These are phyloP conservation scores for Lodderomyces parapsilosis DNA, from an alignment of 1,139 yeast genomes.

Conservation along the genomic window DNA sequence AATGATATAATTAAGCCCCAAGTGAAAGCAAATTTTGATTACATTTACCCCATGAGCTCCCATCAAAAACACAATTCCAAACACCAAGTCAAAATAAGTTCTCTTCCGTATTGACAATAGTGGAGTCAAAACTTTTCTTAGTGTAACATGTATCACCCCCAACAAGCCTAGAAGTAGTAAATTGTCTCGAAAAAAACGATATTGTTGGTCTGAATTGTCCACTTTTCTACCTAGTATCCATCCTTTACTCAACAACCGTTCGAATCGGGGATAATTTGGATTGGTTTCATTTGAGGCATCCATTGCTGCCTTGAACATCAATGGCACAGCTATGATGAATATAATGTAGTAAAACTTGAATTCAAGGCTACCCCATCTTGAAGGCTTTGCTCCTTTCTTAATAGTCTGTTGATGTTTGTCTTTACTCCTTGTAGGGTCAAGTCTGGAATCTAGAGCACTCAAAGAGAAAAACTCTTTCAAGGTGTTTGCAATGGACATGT, in stretches of 20 bases:
- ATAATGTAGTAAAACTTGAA: constrained; percentile 64
- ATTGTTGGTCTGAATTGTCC: constrained; percentile 90
- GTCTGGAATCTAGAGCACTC: constrained; percentile 75
- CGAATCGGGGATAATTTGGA: constrained; percentile 69
- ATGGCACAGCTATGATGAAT: constrained; percentile 70
- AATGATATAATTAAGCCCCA: constrained; percentile 53
- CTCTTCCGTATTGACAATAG: constrained; percentile 30
- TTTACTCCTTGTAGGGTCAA: constrained; percentile 47
- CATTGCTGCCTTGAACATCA: constrained; percentile 79
- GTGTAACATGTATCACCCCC: constrained; percentile 49
- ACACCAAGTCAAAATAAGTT: constrained; percentile 63
- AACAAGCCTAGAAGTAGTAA: constrained; percentile 59
- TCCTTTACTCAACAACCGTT: constrained; percentile 59
- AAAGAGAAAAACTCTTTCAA: constrained; percentile 57
- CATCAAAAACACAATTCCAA: constrained; percentile 68
- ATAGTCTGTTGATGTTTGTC: constrained; percentile 42
- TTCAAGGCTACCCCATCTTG: constrained; percentile 77
- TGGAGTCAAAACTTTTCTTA: constrained; percentile 39
- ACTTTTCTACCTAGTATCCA: constrained; percentile 82
- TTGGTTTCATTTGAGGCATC: constrained; percentile 76
- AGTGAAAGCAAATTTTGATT: constrained; percentile 58
- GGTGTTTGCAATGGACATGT: constrained; percentile 18
- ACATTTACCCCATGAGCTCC: constrained; percentile 80
- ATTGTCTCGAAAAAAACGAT: constrained; percentile 82
- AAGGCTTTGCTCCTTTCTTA: constrained; percentile 42